phyloP scores from a whole-genome alignment of 2,329 filamentous ascomycete species.

The Drechslerella coelobrocha region DNA sequence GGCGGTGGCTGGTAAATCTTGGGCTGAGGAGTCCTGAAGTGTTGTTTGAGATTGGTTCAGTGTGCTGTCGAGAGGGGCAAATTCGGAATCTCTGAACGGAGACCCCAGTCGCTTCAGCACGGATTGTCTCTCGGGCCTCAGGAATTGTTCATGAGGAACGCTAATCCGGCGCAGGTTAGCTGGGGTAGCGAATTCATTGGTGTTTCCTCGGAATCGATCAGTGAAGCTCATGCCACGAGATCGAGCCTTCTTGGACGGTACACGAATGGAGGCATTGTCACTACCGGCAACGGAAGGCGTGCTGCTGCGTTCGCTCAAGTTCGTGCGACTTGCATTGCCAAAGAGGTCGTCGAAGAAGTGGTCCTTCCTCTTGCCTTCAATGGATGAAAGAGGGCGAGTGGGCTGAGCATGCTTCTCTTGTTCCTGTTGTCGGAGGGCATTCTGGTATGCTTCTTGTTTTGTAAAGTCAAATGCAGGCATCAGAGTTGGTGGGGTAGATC shows the following conservation, averaged over 20 bases:
- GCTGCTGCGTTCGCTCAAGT: conserved; percentile 41
- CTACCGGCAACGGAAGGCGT: conserved; percentile 37
- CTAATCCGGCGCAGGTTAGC: conserved; percentile 30
- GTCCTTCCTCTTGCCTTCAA: conserved; percentile 43
- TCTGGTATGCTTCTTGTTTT: conserved; percentile 47
- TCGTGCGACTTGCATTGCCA: conserved; percentile 42
- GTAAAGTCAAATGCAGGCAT: conserved; percentile 49
- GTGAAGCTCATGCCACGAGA: conserved; percentile 48
- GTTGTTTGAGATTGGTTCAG: conserved; percentile 44
- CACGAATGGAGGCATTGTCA: conserved; percentile 39
- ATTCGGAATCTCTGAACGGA: conserved; percentile 47
- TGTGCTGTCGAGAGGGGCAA: conserved; percentile 37
- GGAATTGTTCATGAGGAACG: conserved; percentile 27
- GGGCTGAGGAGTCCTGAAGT: conserved; percentile 22
- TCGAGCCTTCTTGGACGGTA: conserved; percentile 44
- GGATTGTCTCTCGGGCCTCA: conserved; percentile 33
- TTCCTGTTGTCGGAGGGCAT: conserved; percentile 39
- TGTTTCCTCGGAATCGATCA: conserved; percentile 43
- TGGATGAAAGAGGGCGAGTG: conserved; percentile 18
- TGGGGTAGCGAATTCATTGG: conserved; percentile 19
- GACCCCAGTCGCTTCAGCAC: conserved; percentile 47
- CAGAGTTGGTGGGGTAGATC: conserved; percentile 21
- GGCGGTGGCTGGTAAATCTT: conserved; percentile 28
- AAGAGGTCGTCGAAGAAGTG: conserved; percentile 49
- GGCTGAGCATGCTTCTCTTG: conserved; percentile 33